Evolutionary conservation across 441 rosid genomes (phyloP), one percentile per base, ranked within the genome.

Genomic region (Brassica hybrid): DNA sequence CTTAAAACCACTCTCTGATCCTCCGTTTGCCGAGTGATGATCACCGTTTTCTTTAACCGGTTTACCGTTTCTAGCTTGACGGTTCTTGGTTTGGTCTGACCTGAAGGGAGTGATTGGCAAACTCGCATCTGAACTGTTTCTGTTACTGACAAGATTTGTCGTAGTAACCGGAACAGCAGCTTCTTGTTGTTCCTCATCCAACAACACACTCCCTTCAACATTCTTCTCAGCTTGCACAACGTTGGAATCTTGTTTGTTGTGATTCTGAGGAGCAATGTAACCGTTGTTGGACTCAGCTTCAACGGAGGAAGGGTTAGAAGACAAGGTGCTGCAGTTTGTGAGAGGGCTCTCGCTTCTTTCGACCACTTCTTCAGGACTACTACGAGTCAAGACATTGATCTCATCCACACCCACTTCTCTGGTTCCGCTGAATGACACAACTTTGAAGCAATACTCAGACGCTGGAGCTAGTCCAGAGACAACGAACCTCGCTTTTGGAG

Each of bases 41-140:
- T 93, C 94, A 4, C 80, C 88, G 25, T 86, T 90, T 11, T 84
- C 89, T 48, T 56, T 73, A 13, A 85, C 88, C 58, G 84, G 84
- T 66, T 85, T 90, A 7, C 76, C 87, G 12, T 66, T 73, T 67
- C 88, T 88, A 38, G 76, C 83, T 75, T 82, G 85, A 50, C 84
- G 74, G 71, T 84, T 93, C 84, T 71, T 80, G 71, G 64, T 67
- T 56, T 66, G 65, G 50, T 80, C 98, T 84, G 87, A 65, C 82
- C 87, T 91, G 82, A 93, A 90, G 7, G 99, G 99, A 61, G 98
- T 96, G 13, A 94, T 90, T 10, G 97, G 97, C 82, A 90, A 86
- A 72, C 86, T 84, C 50, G 91, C 90, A 63, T 86, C 91, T 25
- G 83, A 80, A 19, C 17, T 48, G 56, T 48, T 48, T n/a, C 16